These are phyloP conservation scores for Candida oleophila DNA, from an alignment of 805 yeast genomes.

Conservation along the genomic window DNA sequence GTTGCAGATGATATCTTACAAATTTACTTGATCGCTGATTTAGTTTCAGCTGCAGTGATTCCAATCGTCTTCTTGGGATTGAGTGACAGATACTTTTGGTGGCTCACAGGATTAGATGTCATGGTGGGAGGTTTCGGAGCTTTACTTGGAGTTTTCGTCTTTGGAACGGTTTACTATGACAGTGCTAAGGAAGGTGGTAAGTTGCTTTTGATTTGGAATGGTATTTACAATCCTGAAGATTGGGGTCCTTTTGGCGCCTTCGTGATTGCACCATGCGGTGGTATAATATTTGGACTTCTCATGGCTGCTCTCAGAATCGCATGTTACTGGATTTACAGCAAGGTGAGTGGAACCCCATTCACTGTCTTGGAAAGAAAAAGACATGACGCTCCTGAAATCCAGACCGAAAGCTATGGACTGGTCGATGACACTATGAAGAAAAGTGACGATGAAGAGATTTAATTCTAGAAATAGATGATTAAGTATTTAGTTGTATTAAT, in stretches of 20 bases:
- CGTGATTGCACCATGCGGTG: conserved; percentile 85
- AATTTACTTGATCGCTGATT: conserved; percentile 87
- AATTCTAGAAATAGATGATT: not conserved
- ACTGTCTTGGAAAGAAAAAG: conserved; percentile 42
- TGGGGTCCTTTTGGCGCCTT: conserved; percentile 97
- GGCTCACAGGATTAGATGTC: conserved; percentile 75
- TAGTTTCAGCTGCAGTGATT: conserved; percentile 81
- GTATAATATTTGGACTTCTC: conserved; percentile 55
- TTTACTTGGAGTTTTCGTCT: conserved; percentile 72
- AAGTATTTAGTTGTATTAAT: no score
- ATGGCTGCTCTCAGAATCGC: conserved; percentile 51
- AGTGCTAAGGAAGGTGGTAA: conserved; percentile 75
- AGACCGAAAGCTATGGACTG: conserved; percentile 14
- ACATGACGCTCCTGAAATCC: conserved; percentile 13
- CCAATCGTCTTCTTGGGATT: conserved; percentile 84
- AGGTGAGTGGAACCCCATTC: conserved; percentile 37
- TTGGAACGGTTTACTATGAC: conserved; percentile 77
- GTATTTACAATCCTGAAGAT: conserved; percentile 71
- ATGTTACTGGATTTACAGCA: conserved; percentile 28
- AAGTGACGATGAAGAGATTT: not conserved
- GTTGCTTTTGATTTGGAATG: conserved; percentile 72
- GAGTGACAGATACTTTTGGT: conserved; percentile 58
- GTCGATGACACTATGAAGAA: conserved; percentile 12
- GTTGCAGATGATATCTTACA: conserved; percentile 81
- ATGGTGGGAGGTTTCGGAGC: conserved; percentile 85